Evolutionary conservation across 2,329 filamentous ascomycete genomes (phyloP).

Genomic region (Verticillium nonalfalfae): DNA sequence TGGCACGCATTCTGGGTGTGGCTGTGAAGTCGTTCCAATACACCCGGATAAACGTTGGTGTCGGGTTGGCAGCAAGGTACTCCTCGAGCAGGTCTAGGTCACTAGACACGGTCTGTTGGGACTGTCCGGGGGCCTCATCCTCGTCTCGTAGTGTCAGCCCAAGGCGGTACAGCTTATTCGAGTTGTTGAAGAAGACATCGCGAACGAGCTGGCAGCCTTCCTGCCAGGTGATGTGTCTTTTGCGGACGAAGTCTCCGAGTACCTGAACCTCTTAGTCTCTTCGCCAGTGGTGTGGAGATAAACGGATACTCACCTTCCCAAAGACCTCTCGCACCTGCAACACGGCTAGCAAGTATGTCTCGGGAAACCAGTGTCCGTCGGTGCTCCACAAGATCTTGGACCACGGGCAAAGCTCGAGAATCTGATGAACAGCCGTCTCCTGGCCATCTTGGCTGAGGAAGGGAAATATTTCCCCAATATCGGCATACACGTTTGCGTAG

Average conservation of each 20-base stretch:
- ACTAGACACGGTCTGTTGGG: slow-evolving; percentile 15
- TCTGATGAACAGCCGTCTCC: slow-evolving; percentile 61
- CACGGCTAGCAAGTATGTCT: slow-evolving; percentile 69
- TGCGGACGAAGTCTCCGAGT: slow-evolving; percentile 59
- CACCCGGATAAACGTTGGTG: slow-evolving; percentile 61
- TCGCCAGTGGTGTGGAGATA: not conserved
- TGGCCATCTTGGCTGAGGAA: slow-evolving; percentile 72
- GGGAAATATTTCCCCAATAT: slow-evolving; percentile 79
- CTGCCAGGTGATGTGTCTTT: slow-evolving; percentile 50
- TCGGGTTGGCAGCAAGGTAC: slow-evolving; percentile 40
- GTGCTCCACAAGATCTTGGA: slow-evolving; percentile 77
- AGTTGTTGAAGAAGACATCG: slow-evolving; percentile 69
- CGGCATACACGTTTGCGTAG: slow-evolving; percentile 75
- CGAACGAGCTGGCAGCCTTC: slow-evolving; percentile 60
- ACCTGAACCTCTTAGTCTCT: slow-evolving; percentile 36
- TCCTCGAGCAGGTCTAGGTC: slow-evolving; percentile 26
- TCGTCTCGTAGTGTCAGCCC: slow-evolving; percentile 28
- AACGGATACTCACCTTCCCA: slow-evolving; percentile 44
- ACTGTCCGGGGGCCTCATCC: not conserved
- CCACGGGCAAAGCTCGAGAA: slow-evolving; percentile 68
- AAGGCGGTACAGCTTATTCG: slow-evolving; percentile 68
- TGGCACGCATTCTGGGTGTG: slow-evolving; percentile 56
- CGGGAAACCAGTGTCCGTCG: slow-evolving; percentile 73
- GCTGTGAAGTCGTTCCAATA: slow-evolving; percentile 78
- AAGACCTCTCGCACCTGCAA: slow-evolving; percentile 66